These are phyloP conservation scores for Biancaea sappan DNA, from an alignment of 306 rosid genomes.

Conservation along the genomic window DNA sequence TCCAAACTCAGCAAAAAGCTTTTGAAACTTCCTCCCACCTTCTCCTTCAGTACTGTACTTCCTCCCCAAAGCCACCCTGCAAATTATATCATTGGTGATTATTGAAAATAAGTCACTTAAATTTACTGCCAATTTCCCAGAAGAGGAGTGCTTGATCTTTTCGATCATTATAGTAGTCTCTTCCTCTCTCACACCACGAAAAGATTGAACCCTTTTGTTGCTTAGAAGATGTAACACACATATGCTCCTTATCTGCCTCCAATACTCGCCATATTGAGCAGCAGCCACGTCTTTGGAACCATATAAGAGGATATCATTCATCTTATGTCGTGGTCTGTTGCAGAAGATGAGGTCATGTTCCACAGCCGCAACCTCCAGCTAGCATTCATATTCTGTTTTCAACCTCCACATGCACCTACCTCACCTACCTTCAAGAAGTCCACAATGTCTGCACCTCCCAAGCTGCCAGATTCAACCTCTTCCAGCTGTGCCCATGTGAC, in stretches of 20 bases:
- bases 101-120: constrained; percentile 6
- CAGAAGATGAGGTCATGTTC: constrained; percentile 42
- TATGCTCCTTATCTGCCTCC: constrained; percentile 31
- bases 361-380: too few relatives aligned
- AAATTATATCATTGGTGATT: neutral
- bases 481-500: too few relatives aligned
- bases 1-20: neutral
- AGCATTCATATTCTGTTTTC: too few relatives aligned
- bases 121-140: neutral
- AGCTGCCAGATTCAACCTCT: too few relatives aligned
- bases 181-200: constrained; percentile 28
- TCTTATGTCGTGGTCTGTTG: too few relatives aligned
- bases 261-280: constrained; percentile 29
- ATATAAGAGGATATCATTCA: constrained; percentile 8
- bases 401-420: too few relatives aligned
- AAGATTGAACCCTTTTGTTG: constrained; percentile 21
- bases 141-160: constrained; percentile 5
- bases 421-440: too few relatives aligned
- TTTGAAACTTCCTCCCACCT: neutral
- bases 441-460: too few relatives aligned
- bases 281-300: neutral
- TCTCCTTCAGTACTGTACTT: neutral
- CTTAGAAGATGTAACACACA: constrained; percentile 25
- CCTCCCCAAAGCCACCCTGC: constrained; percentile 20
- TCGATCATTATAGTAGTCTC: constrained; percentile 19